Base-by-base conservation (phyloP, 2,329 filamentous ascomycete species). In the Claviceps capensis region DNA sequence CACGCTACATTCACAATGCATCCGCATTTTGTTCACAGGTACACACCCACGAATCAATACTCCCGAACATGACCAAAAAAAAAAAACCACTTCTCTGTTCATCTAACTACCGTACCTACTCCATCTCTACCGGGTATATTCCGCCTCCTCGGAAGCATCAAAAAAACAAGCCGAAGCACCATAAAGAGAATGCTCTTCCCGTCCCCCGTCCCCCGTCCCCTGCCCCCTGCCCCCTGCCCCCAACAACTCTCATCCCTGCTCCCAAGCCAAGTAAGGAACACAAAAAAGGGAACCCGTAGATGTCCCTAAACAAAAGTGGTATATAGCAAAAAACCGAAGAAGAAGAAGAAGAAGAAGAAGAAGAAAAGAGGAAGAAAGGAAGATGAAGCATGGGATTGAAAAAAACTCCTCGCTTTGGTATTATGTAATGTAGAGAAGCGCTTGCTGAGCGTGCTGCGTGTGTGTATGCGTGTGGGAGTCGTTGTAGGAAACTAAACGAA, bases 21-120 rank as follows among this genome's bases (percentile, higher is more conserved):
- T 26, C 23, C 5, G 23, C 23, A 26, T 26, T 1, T 26, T 26
- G 5, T 26, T 26, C 23, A 30, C 26, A 30, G 26, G 3, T 8
- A 30, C 26, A 11, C 8, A 30, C 26, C 8, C 26, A 30, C 8
- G 8, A 30, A 30, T 34, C 9, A 34, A 34, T 4, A 4, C 9
- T 11, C 30, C 11, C 30, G 11, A 34, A 34, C 30, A 34, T 34
- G 30, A 34, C n/a, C 38, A 6, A n/a, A 14, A 5, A 40, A 40
- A 40, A 40, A 22, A 22, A 51, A 54, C 57, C 59, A n/a, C 40
- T 7, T 34, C 2, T 43, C n/a, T 26, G 36, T 49, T 49, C 48
- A 42, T 49, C 40, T 44, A 43, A 11, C 9, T 34, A 34, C 30
- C 30, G 30, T 34, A 34, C 30, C 30, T 19, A 43, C 23, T 17